Evolutionary conservation across 768 basidiomycete species (phyloP).

Genomic region (Russula griseocarnosa): DNA sequence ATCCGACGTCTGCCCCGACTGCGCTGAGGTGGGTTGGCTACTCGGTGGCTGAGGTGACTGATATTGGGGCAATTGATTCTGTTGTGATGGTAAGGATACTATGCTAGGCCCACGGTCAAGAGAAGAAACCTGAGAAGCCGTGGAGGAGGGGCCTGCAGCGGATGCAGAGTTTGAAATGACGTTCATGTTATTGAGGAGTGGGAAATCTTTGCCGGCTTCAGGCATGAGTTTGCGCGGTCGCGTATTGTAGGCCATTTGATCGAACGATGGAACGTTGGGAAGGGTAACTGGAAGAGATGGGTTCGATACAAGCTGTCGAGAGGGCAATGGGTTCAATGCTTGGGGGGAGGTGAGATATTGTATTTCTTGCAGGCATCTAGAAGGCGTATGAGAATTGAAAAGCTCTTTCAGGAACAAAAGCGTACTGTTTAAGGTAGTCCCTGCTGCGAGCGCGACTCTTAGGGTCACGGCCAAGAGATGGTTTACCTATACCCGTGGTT

Average conservation of each 20-base stretch:
- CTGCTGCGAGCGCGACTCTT: constrained; percentile 91
- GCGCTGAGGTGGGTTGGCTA: constrained; percentile 33
- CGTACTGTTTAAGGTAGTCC: constrained; percentile 95
- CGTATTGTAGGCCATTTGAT: constrained; percentile 69
- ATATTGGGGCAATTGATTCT: constrained; percentile 30
- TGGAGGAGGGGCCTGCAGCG: constrained; percentile 41
- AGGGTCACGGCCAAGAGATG: constrained; percentile 82
- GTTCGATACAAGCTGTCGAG: constrained; percentile 71
- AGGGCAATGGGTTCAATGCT: constrained; percentile 94
- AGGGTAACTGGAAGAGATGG: constrained; percentile 59
- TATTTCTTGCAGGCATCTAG: constrained; percentile 94
- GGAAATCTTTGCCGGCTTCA: constrained; percentile 68
- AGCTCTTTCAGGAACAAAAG: constrained; percentile 90
- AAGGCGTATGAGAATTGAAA: constrained; percentile 35
- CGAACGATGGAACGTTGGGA: constrained; percentile 71
- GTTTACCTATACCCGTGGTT: constrained; percentile 51
- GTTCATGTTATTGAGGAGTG: constrained; percentile 57
- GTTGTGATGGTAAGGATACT: constrained; percentile 33
- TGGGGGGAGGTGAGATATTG: constrained; percentile 95
- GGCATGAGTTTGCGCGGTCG: constrained; percentile 78
- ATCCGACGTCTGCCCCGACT: constrained; percentile 31
- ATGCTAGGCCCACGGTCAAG: constrained; percentile 46
- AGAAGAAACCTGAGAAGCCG: constrained; percentile 41
- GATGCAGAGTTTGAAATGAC: constrained; percentile 49
- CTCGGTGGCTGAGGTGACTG: constrained; percentile 32